Base-by-base conservation (phyloP, 805 yeast genomes). In the Lipomyces lipofer region DNA sequence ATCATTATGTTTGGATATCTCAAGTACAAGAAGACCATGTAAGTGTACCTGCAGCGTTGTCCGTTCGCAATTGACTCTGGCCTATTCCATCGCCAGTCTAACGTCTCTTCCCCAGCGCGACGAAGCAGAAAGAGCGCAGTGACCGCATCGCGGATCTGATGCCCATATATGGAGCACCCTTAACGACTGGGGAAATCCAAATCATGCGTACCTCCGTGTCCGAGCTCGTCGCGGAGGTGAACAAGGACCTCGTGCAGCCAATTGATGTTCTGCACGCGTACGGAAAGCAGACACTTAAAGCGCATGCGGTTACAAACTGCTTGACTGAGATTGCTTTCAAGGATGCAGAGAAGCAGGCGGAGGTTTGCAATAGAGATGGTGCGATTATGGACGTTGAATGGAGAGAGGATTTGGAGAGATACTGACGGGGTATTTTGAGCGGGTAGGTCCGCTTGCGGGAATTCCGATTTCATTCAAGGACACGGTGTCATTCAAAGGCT, bases 311-410 rank as follows among this genome's bases (percentile, higher is more conserved):
- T 43, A 80, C 84, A 55, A 79, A 81, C 58, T 77, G 81, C 64
- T 74, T 81, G 29, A 75, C 84, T 69, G 85, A 83, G 54, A 74
- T 86, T 51, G 74, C 86, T 69, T 77, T 84, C 61, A 76, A 80
- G 40, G 87, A 83, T 58, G 91, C 86, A n/a, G 80, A 77, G 63
- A 72, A 82, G 58, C 88, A 84, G 71, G 80, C 80, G 1, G 75
- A 76, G 59, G 67, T 73, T 15, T 72, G 73, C 46, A 73, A 78
- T 49, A 82, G 82, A n/a, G 69, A 77, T 53, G 65, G 63, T 33
- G 24, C 22, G 39, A 35, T 38, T 36, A 6, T 28, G 13, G 9
- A 9, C 6, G 17, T 43, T n/a, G 4, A 25, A 27, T 5, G 3
- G 4, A 19, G 10, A 12, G n/a, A 15, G 3, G 42, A 9, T 4